Evolutionary conservation across 2,329 filamentous ascomycete genomes (phyloP).

Genomic region (Botrytis byssoidea): DNA sequence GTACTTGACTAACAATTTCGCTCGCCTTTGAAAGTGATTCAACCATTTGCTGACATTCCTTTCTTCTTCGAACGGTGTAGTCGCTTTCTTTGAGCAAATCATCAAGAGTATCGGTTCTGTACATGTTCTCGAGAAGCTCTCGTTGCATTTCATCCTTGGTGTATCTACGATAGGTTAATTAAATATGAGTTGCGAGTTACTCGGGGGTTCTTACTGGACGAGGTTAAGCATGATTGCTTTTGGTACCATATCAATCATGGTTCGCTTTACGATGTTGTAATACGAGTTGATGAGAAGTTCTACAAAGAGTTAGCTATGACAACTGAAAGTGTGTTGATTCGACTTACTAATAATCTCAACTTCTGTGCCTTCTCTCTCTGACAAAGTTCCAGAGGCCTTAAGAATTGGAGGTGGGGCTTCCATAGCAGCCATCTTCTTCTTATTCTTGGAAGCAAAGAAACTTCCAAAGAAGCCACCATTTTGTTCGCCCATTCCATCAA

Average conservation of each 20-base stretch:
- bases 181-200: neutral
- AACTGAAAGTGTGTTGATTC: neutral
- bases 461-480: constrained; percentile 93
- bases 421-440: constrained; percentile 99
- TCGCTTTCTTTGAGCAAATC: constrained; percentile 97
- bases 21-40: constrained; percentile 85
- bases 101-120: constrained; percentile 84
- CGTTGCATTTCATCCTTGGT: constrained; percentile 99
- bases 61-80: constrained; percentile 89
- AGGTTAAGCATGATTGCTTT: constrained; percentile 99
- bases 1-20: constrained; percentile 87
- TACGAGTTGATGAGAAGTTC: constrained; percentile 95
- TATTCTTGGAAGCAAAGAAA: constrained; percentile 99
- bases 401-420: constrained; percentile 88
- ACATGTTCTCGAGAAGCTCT: constrained; percentile 96
- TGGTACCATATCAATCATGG: constrained; percentile 99
- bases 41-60: constrained; percentile 99
- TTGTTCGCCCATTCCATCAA: constrained; percentile 51
- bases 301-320: constrained; percentile 41
- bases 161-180: constrained; percentile 53
- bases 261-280: constrained; percentile 96
- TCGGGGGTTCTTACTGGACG: constrained; percentile 69
- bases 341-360: constrained; percentile 95
- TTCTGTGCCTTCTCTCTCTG: constrained; percentile 90
- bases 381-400: constrained; percentile 90